Conservation (phyloP, 2,329 filamentous ascomycete genomes). For the Colletotrichum ledebouriae region DNA sequence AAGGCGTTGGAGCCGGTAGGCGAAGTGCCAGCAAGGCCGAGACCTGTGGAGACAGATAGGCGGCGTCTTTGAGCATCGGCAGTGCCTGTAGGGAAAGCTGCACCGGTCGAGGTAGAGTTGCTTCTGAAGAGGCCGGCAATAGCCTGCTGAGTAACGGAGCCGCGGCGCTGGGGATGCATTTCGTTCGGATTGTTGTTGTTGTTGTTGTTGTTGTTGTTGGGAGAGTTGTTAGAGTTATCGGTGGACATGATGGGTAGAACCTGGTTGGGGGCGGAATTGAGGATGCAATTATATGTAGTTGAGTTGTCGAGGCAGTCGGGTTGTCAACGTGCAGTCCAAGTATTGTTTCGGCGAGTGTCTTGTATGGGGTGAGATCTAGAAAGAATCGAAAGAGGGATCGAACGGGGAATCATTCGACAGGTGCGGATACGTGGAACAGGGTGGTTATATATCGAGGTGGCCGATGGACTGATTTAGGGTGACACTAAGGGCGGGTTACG, state of each 20-base stretch:
- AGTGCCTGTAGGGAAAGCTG: conserved; percentile 58
- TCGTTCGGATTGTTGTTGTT: conserved; percentile 40
- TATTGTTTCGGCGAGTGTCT: conserved; percentile 32
- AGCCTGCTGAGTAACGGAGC: conserved; percentile 69
- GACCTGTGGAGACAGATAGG: conserved; percentile 80
- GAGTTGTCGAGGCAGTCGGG: conserved; percentile 4
- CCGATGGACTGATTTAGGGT: conserved; percentile 42
- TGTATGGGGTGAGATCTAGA: conserved; percentile 38
- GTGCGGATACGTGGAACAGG: conserved; percentile 29
- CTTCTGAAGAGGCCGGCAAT: conserved; percentile 72
- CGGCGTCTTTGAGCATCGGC: conserved; percentile 73
- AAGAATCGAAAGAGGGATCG: conserved; percentile 42
- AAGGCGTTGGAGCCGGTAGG: conserved; percentile 69
- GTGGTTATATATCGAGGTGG: conserved; percentile 39
- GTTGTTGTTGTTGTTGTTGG: conserved; percentile 27
- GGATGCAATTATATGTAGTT: conserved; percentile 29
- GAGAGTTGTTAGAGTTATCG: conserved; percentile 33
- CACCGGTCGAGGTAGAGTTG: conserved; percentile 63
- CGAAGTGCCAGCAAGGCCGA: conserved; percentile 79
- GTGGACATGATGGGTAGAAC: conserved; percentile 38
- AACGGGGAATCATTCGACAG: conserved; percentile 40
- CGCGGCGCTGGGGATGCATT: conserved; percentile 59
- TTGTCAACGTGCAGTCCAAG: conserved; percentile 17
- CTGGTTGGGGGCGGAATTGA: conserved; percentile 6
- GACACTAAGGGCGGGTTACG: conserved; percentile 36